Conservation (phyloP, 495 filamentous ascomycete species). For the Neurospora sublineolata region DNA sequence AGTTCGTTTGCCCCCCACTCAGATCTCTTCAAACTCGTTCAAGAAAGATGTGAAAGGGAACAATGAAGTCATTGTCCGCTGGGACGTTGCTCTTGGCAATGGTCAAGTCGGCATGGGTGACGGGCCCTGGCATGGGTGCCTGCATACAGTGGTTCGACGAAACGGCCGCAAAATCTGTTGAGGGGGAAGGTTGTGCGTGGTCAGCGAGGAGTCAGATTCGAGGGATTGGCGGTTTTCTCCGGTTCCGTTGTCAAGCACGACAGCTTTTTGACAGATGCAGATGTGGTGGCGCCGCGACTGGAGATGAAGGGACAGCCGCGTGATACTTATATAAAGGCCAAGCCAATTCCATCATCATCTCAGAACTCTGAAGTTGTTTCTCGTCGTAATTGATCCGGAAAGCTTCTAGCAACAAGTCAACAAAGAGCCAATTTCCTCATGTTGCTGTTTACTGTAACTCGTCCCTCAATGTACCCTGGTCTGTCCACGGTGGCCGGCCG, state of each 20-base stretch:
- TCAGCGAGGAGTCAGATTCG: background rate
- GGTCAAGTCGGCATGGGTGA: background rate
- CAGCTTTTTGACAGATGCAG: background rate
- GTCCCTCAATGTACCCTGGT: background rate
- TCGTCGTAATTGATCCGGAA: background rate
- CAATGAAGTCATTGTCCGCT: background rate
- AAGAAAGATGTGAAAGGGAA: background rate
- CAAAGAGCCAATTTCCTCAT: background rate
- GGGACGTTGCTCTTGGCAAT: background rate
- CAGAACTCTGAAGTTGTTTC: background rate
- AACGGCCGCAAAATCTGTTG: background rate
- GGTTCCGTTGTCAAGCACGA: background rate
- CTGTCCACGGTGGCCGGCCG: background rate
- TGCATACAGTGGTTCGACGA: background rate
- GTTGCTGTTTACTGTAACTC: background rate
- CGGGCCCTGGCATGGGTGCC: background rate
- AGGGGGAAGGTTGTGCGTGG: background rate
- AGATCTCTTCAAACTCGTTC: background rate
- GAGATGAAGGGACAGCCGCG: background rate
- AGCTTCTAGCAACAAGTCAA: background rate
- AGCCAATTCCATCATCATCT: background rate
- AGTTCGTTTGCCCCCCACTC: background rate
- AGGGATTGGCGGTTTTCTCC: background rate
- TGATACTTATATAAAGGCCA: background rate
- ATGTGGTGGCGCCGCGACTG: background rate